phyloP scores from a whole-genome alignment of 306 rosid genomes.

The Casuarina glauca region DNA sequence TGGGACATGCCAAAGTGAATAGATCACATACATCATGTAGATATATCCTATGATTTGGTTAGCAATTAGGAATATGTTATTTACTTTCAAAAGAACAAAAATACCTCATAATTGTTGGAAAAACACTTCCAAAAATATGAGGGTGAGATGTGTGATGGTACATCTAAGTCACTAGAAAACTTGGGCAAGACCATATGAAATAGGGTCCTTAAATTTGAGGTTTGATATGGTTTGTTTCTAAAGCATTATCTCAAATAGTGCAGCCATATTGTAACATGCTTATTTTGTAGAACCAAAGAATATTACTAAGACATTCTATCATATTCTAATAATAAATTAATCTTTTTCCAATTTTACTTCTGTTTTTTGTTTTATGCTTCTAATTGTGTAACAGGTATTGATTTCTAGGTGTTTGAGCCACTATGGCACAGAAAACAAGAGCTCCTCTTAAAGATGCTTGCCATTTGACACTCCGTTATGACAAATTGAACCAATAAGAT shows the following conservation, averaged over 20 bases:
- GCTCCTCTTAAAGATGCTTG: conserved; percentile 99
- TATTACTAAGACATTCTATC: not conserved
- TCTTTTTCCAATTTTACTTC: conserved; percentile 27
- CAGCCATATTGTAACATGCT: not conserved
- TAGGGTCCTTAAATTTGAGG: not conserved
- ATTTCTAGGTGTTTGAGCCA: conserved; percentile 76
- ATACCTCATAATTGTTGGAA: not conserved
- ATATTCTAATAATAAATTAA: conserved; percentile 13
- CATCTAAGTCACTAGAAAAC: not conserved
- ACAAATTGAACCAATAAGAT: conserved; percentile 77
- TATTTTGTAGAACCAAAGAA: not conserved
- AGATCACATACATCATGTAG: not conserved
- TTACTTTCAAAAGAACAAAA: not conserved
- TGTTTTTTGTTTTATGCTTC: conserved; percentile 31
- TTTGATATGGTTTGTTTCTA: not conserved
- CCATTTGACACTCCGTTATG: conserved; percentile 79
- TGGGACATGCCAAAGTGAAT: not conserved
- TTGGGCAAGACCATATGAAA: conserved; percentile 2
- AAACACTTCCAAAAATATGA: not conserved
- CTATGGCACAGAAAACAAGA: conserved; percentile 79
- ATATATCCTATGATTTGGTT: not conserved
- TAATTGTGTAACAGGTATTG: conserved; percentile 58
- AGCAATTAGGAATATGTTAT: not conserved
- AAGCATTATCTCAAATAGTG: not conserved
- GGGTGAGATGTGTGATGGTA: not conserved